Evolutionary conservation across 805 yeast genomes (phyloP).

Genomic region (Monosporozyma solicola): DNA sequence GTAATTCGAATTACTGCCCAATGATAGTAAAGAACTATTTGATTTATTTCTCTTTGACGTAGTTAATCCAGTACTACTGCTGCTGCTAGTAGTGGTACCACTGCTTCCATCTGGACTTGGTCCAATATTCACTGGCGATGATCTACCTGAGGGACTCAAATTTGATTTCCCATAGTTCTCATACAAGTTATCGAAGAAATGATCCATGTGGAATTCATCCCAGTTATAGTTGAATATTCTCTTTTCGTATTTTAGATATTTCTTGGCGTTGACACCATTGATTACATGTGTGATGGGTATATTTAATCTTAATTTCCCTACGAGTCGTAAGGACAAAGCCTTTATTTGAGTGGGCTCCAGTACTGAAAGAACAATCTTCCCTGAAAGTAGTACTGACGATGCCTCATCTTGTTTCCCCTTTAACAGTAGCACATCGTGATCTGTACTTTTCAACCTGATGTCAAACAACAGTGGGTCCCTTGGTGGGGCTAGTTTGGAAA

Average conservation of each 20-base stretch:
- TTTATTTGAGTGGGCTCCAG: constrained; percentile 66
- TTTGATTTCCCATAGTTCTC: constrained; percentile 13
- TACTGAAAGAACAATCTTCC: constrained; percentile 69
- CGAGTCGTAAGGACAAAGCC: constrained; percentile 50
- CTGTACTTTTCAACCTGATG: constrained; percentile 54
- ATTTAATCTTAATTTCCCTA: constrained; percentile 55
- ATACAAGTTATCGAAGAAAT: constrained; percentile 26
- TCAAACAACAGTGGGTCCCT: constrained; percentile 36
- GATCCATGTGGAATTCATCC: constrained; percentile 56
- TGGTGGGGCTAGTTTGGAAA: constrained; percentile 9
- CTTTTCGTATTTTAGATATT: constrained; percentile 47
- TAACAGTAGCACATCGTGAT: constrained; percentile 59
- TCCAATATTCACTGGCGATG: constrained; percentile 8
- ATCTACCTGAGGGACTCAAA: constrained; percentile 11
- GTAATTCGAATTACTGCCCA: constrained; percentile 23
- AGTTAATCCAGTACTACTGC: constrained; percentile 4
- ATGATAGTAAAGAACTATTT: constrained; percentile 27
- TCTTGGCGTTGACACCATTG: constrained; percentile 38
- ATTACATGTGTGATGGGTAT: constrained; percentile 35
- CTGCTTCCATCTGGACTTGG: background rate
- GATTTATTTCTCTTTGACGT: constrained; percentile 16
- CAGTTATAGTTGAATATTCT: constrained; percentile 66
- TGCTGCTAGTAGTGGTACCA: background rate
- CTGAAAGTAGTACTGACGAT: constrained; percentile 62
- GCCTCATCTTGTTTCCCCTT: constrained; percentile 77